These are phyloP conservation scores for Globisporangium viniferum DNA, from an alignment of 352 stramenopile species.

Conservation along the genomic window DNA sequence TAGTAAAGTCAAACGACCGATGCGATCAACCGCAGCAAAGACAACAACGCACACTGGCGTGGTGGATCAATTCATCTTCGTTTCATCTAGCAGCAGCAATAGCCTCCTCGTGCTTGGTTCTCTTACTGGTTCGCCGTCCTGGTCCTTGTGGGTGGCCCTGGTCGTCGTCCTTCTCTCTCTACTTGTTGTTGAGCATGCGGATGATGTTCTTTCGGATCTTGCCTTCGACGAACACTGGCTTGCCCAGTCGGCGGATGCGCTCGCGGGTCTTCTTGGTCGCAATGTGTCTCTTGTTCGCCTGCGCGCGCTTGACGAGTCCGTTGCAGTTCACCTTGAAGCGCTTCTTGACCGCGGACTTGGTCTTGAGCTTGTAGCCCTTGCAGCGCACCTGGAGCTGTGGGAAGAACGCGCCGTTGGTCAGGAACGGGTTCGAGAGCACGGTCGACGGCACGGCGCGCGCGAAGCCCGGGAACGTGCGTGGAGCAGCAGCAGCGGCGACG, in stretches of 20 bases:
- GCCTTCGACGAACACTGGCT: slow-evolving; percentile 64
- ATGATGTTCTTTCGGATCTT: slow-evolving; percentile 86
- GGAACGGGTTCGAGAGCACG: slow-evolving; percentile 18
- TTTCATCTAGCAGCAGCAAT: background rate
- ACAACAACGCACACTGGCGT: background rate
- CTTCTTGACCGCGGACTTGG: slow-evolving; percentile 81
- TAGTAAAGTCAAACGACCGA: too few species aligned
- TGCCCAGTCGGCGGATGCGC: slow-evolving; percentile 68
- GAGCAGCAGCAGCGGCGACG: slow-evolving; percentile 7
- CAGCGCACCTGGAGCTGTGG: slow-evolving; percentile 50
- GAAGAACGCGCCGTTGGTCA: slow-evolving; percentile 18
- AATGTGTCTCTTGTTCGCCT: slow-evolving; percentile 84
- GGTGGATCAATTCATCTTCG: slow-evolving; percentile 1
- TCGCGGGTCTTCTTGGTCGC: slow-evolving; percentile 83
- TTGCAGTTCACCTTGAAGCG: slow-evolving; percentile 83
- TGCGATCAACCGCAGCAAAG: background rate
- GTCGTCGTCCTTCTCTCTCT: background rate
- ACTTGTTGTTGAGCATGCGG: slow-evolving; percentile 53
- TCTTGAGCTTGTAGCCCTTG: slow-evolving; percentile 85
- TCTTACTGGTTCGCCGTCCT: background rate
- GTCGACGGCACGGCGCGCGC: slow-evolving; percentile 4
- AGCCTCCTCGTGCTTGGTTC: too few species aligned
- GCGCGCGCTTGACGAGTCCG: slow-evolving; percentile 70
- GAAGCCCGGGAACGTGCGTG: slow-evolving; percentile 22
- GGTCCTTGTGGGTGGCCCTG: background rate